Evolutionary conservation across 345 rosid genomes (phyloP), one percentile per base, ranked within the genome.

Genomic region (Euphorbia pulcherrima): DNA sequence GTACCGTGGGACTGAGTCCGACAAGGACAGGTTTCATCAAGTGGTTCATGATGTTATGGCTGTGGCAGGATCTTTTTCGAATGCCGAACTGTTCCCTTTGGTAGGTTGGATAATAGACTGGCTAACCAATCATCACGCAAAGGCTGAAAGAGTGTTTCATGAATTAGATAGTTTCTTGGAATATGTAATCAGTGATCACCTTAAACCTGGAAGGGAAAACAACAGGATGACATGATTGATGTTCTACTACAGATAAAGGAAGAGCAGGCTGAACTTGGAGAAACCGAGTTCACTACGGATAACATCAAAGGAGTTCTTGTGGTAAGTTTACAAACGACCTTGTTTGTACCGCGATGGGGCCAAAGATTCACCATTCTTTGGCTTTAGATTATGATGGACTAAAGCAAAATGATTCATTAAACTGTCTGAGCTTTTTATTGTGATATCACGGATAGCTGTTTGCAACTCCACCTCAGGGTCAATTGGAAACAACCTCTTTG

Each of bases 91-190:
- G 54, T 68, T 88, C 58, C 87, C 81, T 0, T 12, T 62, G 27
- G 5, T 76, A 0, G 85, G 88, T 13, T 67, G 79, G 76, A 54
- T 82, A 16, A 57, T 80, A 4, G 85, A 86, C 66, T 61, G 60
- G 64, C 23, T 82, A 40, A 80, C 78, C 0, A 87, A 87, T 8
- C 70, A 73, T 35, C 73, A 60, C 24, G 28, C 62, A 28, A 83
- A 65, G 76, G 64, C 73, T 1, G 83, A 83, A 58, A 71, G 62
- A 67, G 73, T 56, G 65, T 86, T 80, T 67, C 52, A 37, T 23
- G 75, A 71, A 35, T 21, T 82, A 35, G 88, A 88, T 63, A 3
- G 62, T 6, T 78, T 83, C 66, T 81, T 74, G 7, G 65, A 79
- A 20, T 64, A 77, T 21, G 60, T 67, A 5, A 76, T 88, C 18